Evolutionary conservation across 2,329 filamentous ascomycete species (phyloP).

Genomic region (Verticillium dahliae): DNA sequence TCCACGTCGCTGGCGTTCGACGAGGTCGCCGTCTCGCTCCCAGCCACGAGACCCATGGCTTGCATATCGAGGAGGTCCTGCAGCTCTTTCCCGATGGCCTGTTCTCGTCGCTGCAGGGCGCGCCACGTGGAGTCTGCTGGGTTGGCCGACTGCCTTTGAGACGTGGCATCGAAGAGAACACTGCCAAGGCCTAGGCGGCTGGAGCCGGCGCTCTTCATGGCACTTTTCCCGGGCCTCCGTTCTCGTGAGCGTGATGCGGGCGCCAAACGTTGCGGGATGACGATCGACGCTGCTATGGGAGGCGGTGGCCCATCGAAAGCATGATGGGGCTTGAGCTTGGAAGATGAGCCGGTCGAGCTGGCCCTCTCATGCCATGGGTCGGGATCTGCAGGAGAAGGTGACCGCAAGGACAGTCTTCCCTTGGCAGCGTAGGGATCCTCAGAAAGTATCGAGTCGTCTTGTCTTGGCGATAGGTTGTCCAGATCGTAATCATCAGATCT

Average conservation of each 20-base stretch:
- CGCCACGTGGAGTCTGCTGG: conserved; percentile 40
- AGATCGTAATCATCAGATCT: conserved; percentile 28
- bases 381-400: conserved; percentile 3
- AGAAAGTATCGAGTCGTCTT: conserved; percentile 19
- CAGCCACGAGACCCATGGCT: conserved; percentile 34
- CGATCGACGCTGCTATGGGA: conserved; percentile 38
- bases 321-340: conserved; percentile 21
- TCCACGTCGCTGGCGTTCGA: conserved; percentile 17
- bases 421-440: conserved; percentile 13
- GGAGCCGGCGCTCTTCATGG: background rate
- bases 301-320: conserved; percentile 45
- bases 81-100: conserved; percentile 37
- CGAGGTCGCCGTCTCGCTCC: conserved; percentile 19
- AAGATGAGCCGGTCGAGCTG: conserved; percentile 22
- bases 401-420: conserved; percentile 3
- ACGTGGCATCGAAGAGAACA: conserved; percentile 29
- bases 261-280: conserved; percentile 18
- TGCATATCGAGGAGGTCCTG: conserved; percentile 43
- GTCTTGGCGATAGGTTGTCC: conserved; percentile 30
- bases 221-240: background rate
- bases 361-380: conserved; percentile 6
- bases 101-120: conserved; percentile 37
- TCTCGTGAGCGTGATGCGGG: background rate
- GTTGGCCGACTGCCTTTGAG: conserved; percentile 16
- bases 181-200: conserved; percentile 20